Conservation (phyloP, 805 yeast genomes). For the Lachancea sp. region DNA sequence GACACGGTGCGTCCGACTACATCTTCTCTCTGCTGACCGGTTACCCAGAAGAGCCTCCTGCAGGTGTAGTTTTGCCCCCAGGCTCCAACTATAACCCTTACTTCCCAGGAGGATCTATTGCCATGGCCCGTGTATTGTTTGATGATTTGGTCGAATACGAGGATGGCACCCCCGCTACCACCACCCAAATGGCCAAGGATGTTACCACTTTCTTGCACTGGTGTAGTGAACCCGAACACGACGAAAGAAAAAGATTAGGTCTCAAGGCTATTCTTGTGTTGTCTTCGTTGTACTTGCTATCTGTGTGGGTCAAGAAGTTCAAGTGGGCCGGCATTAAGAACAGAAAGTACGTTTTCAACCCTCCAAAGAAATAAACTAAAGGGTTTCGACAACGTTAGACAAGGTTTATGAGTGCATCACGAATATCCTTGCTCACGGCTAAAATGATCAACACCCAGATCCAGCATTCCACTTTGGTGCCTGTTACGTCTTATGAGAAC, state of each 20-base stretch:
- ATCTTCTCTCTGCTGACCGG: constrained; percentile 93
- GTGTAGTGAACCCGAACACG: constrained; percentile 98
- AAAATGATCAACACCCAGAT: not conserved
- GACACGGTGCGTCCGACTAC: constrained; percentile 97
- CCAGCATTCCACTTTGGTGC: constrained; percentile 2
- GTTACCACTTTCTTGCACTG: constrained; percentile 93
- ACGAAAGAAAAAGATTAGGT: constrained; percentile 95
- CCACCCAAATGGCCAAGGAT: constrained; percentile 99
- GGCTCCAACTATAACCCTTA: constrained; percentile 98
- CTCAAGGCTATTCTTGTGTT: constrained; percentile 80
- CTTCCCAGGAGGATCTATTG: constrained; percentile 99
- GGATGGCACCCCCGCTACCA: constrained; percentile 97
- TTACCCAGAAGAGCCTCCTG: constrained; percentile 98
- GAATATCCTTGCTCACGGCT: not conserved
- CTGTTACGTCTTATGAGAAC: constrained; percentile 8
- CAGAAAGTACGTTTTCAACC: constrained; percentile 88
- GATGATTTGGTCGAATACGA: constrained; percentile 97
- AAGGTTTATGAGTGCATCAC: not conserved
- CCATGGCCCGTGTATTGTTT: constrained; percentile 97
- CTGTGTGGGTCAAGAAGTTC: constrained; percentile 93
- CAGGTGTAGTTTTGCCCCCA: constrained; percentile 87
- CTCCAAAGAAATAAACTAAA: constrained; percentile 62
- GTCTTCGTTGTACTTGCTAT: constrained; percentile 70
- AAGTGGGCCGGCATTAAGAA: constrained; percentile 95
- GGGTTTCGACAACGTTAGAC: not conserved